phyloP scores from a whole-genome alignment of 768 basidiomycete genomes.

The Hemileccinum impolitum region DNA sequence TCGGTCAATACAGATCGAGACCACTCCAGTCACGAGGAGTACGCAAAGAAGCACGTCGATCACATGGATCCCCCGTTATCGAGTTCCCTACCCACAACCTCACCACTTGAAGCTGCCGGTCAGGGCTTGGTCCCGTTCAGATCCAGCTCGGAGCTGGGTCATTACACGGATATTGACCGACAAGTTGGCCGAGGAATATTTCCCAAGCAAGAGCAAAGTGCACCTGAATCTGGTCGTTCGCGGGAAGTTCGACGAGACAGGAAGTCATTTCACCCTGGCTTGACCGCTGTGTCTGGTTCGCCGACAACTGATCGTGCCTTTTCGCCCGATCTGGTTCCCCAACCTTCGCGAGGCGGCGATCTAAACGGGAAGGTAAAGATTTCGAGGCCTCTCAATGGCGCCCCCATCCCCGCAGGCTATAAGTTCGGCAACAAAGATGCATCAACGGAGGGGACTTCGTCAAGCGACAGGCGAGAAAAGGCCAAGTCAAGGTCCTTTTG shows the following conservation, averaged over 20 bases:
- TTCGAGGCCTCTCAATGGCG: conserved; percentile 82
- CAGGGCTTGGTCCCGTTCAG: conserved; percentile 39
- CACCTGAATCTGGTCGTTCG: conserved; percentile 53
- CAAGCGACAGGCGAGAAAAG: conserved; percentile 80
- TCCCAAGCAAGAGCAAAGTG: conserved; percentile 40
- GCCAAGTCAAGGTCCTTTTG: conserved; percentile 92
- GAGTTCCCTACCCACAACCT: conserved; percentile 50
- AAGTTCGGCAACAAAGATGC: conserved; percentile 84
- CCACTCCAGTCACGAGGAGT: conserved; percentile 20
- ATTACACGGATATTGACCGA: conserved; percentile 65
- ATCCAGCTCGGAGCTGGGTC: conserved; percentile 79
- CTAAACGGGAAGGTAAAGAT: conserved; percentile 73
- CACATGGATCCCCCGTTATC: conserved; percentile 61
- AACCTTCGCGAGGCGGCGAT: conserved; percentile 51
- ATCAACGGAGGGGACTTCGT: conserved; percentile 37
- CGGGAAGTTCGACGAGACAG: conserved; percentile 50
- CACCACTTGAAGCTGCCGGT: conserved; percentile 38
- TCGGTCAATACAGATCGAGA: conserved; percentile 38
- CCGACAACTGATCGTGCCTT: conserved; percentile 39
- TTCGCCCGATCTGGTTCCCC: conserved; percentile 49
- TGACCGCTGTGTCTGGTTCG: conserved; percentile 48
- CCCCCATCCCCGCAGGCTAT: conserved; percentile 82
- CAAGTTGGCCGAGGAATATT: conserved; percentile 15
- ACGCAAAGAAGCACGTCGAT: conserved; percentile 41
- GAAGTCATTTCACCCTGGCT: conserved; percentile 63